Evolutionary conservation across 1,284 basidiomycete species (phyloP), one percentile per base, ranked within the genome.

Genomic region (Ustilago bromivora): DNA sequence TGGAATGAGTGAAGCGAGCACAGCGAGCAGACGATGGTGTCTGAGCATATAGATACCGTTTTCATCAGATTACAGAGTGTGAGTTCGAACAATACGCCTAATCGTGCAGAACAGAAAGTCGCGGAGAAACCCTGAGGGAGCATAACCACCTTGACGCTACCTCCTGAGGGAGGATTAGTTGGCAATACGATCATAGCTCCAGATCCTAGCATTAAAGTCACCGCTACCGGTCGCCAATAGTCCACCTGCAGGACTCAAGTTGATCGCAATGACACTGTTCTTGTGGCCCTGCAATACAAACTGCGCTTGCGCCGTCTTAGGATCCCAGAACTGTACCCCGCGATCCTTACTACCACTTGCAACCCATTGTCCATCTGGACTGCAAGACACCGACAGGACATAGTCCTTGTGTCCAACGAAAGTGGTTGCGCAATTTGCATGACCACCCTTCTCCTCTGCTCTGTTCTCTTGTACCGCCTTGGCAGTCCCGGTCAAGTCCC

Each of bases 271-370:
- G 70, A 95, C 94, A 89, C 91, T 92, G 85, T 95, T 95, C 87
- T 94, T 95, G 87, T 96, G 94, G 2, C 94, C 94, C 86, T 94
- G 93, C 8, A 96, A 88, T 88, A 94, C 92, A 78, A 93, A 91
- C 83, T 95, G 93, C 49, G 92, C 90, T 75, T 91, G 90, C 1
- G 91, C 92, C 7, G 89, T 90, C 69, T 89, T 88, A 17, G 92
- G 90, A 83, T 96, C 93, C 94, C 94, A 96, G 49, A 86, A 84
- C 68, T 86, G 85, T 41, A 96, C 93, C 1, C 92, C 91, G 28
- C 94, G 90, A 87, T 97, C 95, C 86, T 96, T 96, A 23, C 93
- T 94, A 31, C 94, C 94, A 23, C 93, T 94, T 3, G 94, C 93
- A 76, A 96, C 91, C 92, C 93, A 96, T 74, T 91, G 90, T 31